phyloP scores from a whole-genome alignment of 345 rosid genomes.

The Trapa incisa region DNA sequence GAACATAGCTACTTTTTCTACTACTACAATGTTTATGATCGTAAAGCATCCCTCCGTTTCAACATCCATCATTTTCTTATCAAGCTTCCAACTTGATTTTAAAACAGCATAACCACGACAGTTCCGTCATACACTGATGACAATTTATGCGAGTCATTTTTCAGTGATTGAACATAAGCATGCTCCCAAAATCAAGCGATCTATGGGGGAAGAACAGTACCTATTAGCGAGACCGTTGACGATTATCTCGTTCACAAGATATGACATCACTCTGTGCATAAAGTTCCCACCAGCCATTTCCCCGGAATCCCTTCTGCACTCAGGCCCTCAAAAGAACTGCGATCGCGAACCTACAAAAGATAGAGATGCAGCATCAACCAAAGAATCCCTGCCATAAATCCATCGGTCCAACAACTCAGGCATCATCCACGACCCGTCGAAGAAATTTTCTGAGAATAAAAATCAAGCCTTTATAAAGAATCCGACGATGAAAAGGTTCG shows the following conservation, averaged over 20 bases:
- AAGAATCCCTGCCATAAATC: neutral
- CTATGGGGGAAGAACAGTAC: conserved; percentile 14
- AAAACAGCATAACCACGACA: neutral
- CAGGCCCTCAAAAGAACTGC: neutral
- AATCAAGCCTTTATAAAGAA: neutral
- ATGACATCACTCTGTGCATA: conserved; percentile 57
- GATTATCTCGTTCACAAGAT: conserved; percentile 64
- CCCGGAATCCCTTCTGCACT: conserved; percentile 2
- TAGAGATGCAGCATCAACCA: neutral
- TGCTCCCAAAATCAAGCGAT: neutral
- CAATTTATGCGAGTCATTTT: neutral
- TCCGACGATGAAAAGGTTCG: neutral
- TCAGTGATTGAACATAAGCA: neutral
- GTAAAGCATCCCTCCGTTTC: neutral
- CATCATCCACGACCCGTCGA: neutral
- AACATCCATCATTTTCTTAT: neutral
- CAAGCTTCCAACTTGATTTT: neutral
- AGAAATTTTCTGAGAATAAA: neutral
- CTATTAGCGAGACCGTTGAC: conserved; percentile 87
- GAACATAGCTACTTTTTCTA: neutral
- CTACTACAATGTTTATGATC: neutral
- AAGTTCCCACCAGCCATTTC: conserved; percentile 90
- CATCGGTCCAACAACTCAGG: neutral
- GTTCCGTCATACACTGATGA: neutral
- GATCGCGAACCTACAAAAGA: neutral